Conservation (phyloP, 208 protist genomes). For the Trypanosoma grayi region DNA sequence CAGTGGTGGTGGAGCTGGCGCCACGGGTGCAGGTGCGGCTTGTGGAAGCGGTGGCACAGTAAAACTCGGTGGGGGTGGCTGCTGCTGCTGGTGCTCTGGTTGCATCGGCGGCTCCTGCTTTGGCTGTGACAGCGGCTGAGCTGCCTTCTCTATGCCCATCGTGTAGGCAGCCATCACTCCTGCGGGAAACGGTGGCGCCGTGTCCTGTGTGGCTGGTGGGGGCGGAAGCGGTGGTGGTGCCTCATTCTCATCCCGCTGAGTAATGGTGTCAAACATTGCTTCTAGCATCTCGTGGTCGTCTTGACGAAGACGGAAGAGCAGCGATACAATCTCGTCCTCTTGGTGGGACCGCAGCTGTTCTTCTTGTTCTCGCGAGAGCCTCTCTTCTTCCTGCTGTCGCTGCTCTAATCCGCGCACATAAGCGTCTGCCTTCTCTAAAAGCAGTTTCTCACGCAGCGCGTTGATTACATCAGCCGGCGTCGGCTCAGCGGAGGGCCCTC, state of each 20-base stretch:
- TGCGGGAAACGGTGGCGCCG: constrained; percentile 7
- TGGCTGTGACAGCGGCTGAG: too few species aligned
- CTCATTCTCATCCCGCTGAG: not conserved
- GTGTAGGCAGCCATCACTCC: constrained; percentile 20
- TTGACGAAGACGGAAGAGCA: constrained; percentile 20
- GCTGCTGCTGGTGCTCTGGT: too few species aligned
- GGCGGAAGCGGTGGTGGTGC: constrained; percentile 5
- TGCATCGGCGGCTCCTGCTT: not conserved
- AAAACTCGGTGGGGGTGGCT: too few species aligned
- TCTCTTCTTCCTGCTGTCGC: constrained; percentile 1
- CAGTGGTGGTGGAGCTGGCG: constrained; percentile 9
- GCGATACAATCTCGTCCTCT: constrained; percentile 5
- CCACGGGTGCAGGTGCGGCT: not conserved
- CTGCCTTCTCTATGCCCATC: not conserved
- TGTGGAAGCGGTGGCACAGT: too few species aligned
- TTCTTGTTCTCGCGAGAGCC: not conserved
- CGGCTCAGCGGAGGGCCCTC: constrained; percentile 1
- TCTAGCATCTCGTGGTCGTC: constrained; percentile 27
- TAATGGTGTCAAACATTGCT: constrained; percentile 21
- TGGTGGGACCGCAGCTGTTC: not conserved
- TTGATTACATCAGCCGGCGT: constrained; percentile 24
- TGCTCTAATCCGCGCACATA: constrained; percentile 24
- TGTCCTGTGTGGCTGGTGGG: not conserved
- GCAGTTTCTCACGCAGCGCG: constrained; percentile 25
- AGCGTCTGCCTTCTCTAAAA: constrained; percentile 25